Evolutionary conservation across 441 rosid genomes (phyloP), one percentile per base, ranked within the genome.

Genomic region (Jatropha podagrica): DNA sequence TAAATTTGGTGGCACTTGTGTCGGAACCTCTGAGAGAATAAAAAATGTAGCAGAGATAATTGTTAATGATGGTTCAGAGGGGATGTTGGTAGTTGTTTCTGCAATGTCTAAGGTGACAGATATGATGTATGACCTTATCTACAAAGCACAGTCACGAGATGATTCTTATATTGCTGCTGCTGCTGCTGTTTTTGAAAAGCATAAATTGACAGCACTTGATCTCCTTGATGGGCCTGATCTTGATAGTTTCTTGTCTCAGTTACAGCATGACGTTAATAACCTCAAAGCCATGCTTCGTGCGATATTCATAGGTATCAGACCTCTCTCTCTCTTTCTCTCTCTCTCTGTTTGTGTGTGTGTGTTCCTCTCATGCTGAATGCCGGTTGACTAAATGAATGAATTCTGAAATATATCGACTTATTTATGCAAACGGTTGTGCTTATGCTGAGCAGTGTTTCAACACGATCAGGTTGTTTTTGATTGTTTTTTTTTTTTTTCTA

Each of bases 51-150:
- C 96, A 0, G 88, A 88, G 56, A 85, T 95, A 23, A 83, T 95
- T 4, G 63, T 86, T 52, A 83, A 79, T 48, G 97, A 95, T 80
- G 82, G 71, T 13, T 83, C 95, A 7, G 89, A 88, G 80, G 88
- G 90, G 87, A 93, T 92, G 87, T 85, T 95, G 84, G 90, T 88
- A 38, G 96, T 95, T 74, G 99, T 95, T 56, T 95, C 97, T 18
- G 98, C 99, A 46, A 91, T 95, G 99, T 90, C 98, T 3, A 93
- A 92, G 82, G 98, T 94, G 78, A 94, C 98, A 3, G 98, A 94
- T 80, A 91, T 94, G 97, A 92, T 94, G 92, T 94, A 88, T 74
- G 92, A 92, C 71, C 48, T 23, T 54, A 54, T 40, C 65, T 59
- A 56, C 71, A 90, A 83, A 89, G 97, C 97, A 51, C 92, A 91